Percentiles rank a stretch among this genome's conserved stretches.
These are phyloP conservation scores for Colletotrichum sp. DNA, from an alignment of 2,329 filamentous ascomycete genomes.

Conservation along the genomic window DNA sequence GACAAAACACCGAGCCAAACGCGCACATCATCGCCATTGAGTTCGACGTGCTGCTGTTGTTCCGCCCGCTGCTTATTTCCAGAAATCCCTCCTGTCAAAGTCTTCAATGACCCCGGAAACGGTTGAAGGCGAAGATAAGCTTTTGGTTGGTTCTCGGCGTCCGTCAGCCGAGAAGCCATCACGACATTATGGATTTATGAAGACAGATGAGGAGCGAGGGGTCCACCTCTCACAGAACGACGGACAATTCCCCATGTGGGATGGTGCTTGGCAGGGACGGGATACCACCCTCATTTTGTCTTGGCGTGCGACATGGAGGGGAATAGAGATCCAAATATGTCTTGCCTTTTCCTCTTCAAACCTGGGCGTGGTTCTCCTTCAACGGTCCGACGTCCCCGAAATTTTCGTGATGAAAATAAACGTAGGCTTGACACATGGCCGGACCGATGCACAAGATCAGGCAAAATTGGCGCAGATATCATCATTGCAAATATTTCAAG, in stretches of 20 bases:
- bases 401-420: background rate
- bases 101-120: background rate
- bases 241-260: background rate
- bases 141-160: background rate
- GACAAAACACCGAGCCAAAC: background rate
- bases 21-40: background rate
- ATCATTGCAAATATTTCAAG: background rate
- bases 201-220: background rate
- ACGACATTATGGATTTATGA: slow-evolving; percentile 1
- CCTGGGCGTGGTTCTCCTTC: background rate
- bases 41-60: background rate
- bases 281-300: background rate
- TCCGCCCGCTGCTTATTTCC: background rate
- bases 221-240: background rate
- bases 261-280: background rate
- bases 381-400: background rate
- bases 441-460: background rate
- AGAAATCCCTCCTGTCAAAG: background rate
- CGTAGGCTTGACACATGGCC: background rate
- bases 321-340: background rate
- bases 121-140: background rate
- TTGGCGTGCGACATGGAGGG: background rate
- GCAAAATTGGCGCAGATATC: background rate
- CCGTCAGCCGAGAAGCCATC: background rate
- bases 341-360: background rate